A percentile compares a stretch with the other conserved stretches of the same genome.
phyloP scores from a whole-genome alignment of 208 protist genomes.

The Leishmania arabica region DNA sequence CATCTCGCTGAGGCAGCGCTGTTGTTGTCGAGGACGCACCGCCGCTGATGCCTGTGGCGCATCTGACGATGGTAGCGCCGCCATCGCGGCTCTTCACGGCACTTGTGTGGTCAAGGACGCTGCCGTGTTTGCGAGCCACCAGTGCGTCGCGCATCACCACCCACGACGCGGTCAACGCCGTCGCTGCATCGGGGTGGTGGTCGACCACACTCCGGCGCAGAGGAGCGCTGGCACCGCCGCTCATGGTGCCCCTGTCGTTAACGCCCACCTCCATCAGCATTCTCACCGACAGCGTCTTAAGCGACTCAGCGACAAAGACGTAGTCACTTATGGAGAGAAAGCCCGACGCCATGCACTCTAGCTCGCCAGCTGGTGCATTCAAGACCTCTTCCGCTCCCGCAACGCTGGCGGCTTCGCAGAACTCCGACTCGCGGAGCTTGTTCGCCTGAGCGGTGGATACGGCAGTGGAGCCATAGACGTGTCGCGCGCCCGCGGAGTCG shows the following conservation, averaged over 20 bases:
- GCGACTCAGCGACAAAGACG: slow-evolving; percentile 19
- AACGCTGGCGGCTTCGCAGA: not conserved
- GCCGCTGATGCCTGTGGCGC: not conserved
- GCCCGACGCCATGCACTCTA: slow-evolving; percentile 42
- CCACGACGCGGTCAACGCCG: slow-evolving; percentile 8
- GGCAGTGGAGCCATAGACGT: not conserved
- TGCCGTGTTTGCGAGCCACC: not conserved
- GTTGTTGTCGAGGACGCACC: not conserved
- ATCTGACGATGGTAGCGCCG: not conserved
- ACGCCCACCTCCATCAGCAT: slow-evolving; percentile 3
- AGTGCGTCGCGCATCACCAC: slow-evolving; percentile 18
- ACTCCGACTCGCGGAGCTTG: not conserved
- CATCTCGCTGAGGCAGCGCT: not conserved
- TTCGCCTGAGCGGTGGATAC: not conserved
- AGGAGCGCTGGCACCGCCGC: not conserved
- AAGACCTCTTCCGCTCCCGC: slow-evolving; percentile 1
- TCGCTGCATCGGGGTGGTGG: not conserved
- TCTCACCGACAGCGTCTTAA: slow-evolving; percentile 9
- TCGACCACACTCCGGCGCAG: not conserved
- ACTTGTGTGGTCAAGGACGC: not conserved
- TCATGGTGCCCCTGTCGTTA: not conserved
- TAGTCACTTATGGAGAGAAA: slow-evolving; percentile 37
- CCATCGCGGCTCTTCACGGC: not conserved
- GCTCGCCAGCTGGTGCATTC: slow-evolving; percentile 18
- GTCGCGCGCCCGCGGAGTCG: not conserved